A percentile compares a stretch with the other conserved stretches of the same genome.
phyloP scores from a whole-genome alignment of 208 protist species.

The Leishmania martiniquensis region DNA sequence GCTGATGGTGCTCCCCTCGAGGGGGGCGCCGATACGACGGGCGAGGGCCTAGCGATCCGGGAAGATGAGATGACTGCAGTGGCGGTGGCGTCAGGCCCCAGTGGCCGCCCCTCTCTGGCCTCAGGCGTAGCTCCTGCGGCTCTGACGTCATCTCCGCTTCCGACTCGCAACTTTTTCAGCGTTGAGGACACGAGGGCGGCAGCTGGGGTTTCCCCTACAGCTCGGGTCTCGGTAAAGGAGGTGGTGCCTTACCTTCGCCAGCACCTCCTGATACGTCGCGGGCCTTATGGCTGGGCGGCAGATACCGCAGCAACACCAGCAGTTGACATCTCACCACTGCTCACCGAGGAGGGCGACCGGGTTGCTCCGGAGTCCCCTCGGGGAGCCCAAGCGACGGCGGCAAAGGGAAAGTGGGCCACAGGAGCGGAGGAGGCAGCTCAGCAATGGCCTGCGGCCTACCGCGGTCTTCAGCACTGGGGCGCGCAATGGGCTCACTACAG shows the following conservation, averaged over 20 bases:
- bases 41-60: background rate
- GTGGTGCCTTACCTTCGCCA: constrained; percentile 47
- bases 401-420: background rate
- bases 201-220: constrained; percentile 13
- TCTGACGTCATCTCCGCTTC: background rate
- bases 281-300: constrained; percentile 25
- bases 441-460: constrained; percentile 14
- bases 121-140: background rate
- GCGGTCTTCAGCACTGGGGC: constrained; percentile 21
- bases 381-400: background rate
- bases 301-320: background rate
- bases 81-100: background rate
- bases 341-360: background rate
- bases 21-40: background rate
- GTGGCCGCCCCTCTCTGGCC: background rate
- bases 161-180: background rate
- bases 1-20: background rate
- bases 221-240: constrained; percentile 38
- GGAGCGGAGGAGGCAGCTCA: background rate
- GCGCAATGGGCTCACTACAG: constrained; percentile 16
- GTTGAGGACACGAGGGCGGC: constrained; percentile 4
- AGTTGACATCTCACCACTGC: background rate
- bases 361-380: background rate
- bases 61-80: background rate
- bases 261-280: constrained; percentile 48